phyloP scores from a whole-genome alignment of 202 grass and related monocot species.

The Hordeum pubiflorum region DNA sequence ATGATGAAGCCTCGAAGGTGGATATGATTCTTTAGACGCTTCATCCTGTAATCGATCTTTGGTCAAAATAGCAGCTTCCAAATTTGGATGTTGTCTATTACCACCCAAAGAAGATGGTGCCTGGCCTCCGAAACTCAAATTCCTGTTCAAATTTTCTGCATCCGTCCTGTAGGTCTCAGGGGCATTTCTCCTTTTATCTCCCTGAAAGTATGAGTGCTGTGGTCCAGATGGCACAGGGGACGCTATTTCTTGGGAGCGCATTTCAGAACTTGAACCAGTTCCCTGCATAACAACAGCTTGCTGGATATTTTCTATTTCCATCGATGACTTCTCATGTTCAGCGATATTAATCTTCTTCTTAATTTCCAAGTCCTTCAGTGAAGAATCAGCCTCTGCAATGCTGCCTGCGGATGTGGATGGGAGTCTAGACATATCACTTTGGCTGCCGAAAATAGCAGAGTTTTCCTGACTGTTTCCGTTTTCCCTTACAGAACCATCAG shows the following conservation, averaged over 20 bases:
- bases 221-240: conserved; percentile 24
- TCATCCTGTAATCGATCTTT: conserved; percentile 30
- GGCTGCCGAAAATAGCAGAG: conserved; percentile 51
- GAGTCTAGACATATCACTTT: conserved; percentile 45
- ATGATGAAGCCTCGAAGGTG: conserved; percentile 32
- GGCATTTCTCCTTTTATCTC: conserved; percentile 30
- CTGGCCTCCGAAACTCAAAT: conserved; percentile 37
- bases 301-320: conserved; percentile 55
- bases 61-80: conserved; percentile 25
- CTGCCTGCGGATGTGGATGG: conserved; percentile 67
- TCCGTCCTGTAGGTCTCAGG: conserved; percentile 31
- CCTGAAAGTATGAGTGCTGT: conserved; percentile 31
- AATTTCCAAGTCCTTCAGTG: conserved; percentile 60
- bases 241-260: conserved; percentile 38
- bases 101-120: conserved; percentile 36
- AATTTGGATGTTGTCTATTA: conserved; percentile 32
- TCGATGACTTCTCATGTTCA: conserved; percentile 41
- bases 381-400: conserved; percentile 66
- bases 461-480: conserved; percentile 60
- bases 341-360: conserved; percentile 59
- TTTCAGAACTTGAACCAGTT: conserved; percentile 39
- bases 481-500: conserved; percentile 72
- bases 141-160: conserved; percentile 39
- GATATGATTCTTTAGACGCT: conserved; percentile 39
- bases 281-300: conserved; percentile 36